A percentile compares a stretch with the other conserved stretches of the same genome.
phyloP scores from a whole-genome alignment of 2,329 filamentous ascomycete species.

The Ceratocystis cubensis region DNA sequence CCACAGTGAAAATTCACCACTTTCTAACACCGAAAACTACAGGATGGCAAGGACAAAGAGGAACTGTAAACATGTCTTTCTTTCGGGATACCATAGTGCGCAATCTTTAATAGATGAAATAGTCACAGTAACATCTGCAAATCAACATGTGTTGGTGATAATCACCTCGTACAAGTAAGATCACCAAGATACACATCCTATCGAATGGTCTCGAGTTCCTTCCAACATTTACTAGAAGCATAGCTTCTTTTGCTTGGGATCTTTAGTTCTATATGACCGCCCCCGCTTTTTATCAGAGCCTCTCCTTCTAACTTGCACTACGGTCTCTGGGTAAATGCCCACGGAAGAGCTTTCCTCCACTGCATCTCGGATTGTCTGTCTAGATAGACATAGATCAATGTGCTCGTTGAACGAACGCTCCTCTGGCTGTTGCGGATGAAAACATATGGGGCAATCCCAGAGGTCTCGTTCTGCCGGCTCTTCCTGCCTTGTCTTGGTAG shows the following conservation, averaged over 20 bases:
- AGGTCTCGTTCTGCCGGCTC: constrained; percentile 34
- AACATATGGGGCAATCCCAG: constrained; percentile 86
- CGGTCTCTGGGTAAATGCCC: constrained; percentile 25
- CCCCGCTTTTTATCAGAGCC: constrained; percentile 23
- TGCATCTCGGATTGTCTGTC: constrained; percentile 71
- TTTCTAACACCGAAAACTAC: constrained; percentile 9
- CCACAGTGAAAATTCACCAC: constrained; percentile 12
- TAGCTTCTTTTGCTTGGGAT: constrained; percentile 41
- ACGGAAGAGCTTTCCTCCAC: constrained; percentile 40
- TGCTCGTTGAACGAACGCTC: constrained; percentile 78
- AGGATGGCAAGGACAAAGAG: constrained; percentile 20
- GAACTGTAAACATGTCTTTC: constrained; percentile 21
- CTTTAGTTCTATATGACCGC: constrained; percentile 24
- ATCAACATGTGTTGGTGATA: background rate
- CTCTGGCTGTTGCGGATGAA: constrained; percentile 58
- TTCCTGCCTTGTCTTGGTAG: background rate
- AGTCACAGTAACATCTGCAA: background rate
- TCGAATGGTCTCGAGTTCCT: background rate
- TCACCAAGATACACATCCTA: no score
- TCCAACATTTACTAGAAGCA: constrained; percentile 34
- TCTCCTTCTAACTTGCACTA: constrained; percentile 21
- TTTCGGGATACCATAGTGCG: constrained; percentile 5
- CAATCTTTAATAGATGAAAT: background rate
- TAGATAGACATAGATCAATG: constrained; percentile 81
- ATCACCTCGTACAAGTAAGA: no score